Conservation (phyloP, 2,329 filamentous ascomycete species). For the Sporothrix luriei region DNA sequence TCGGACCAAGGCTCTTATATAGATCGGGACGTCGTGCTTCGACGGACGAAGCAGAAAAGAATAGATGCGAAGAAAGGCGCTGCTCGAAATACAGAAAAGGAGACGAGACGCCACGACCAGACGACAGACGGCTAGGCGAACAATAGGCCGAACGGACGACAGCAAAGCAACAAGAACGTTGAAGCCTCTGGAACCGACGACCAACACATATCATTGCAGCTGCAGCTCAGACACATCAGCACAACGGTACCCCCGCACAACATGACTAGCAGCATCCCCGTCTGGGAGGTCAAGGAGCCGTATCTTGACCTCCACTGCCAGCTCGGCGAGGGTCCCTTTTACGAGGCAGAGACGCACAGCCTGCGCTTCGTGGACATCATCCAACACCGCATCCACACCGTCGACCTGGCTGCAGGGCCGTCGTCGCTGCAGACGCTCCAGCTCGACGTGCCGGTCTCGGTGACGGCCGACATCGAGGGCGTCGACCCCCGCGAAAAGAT, state of each 20-base stretch:
- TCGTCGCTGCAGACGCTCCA: slow-evolving; percentile 64
- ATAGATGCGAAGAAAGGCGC: background rate
- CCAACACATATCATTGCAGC: background rate
- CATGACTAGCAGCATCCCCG: slow-evolving; percentile 41
- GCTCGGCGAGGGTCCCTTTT: slow-evolving; percentile 75
- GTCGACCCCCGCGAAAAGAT: slow-evolving; percentile 65
- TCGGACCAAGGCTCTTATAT: slow-evolving; percentile 20
- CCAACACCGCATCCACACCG: slow-evolving; percentile 70
- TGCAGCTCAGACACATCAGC: background rate
- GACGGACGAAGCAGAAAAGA: background rate
- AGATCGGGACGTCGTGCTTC: background rate
- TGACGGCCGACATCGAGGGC: slow-evolving; percentile 78
- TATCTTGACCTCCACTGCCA: slow-evolving; percentile 66
- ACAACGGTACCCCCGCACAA: background rate
- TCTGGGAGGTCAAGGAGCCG: slow-evolving; percentile 56
- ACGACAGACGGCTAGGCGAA: background rate
- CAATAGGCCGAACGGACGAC: no score
- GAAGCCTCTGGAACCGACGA: background rate
- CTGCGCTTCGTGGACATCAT: slow-evolving; percentile 84
- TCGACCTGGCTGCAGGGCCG: slow-evolving; percentile 66
- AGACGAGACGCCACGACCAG: background rate
- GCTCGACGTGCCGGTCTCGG: slow-evolving; percentile 59
- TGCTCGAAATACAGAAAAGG: background rate
- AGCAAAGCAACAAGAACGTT: background rate
- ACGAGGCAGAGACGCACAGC: slow-evolving; percentile 64